Conservation (phyloP, 2,329 filamentous ascomycete genomes). For the Colletotrichum orbiculare region DNA sequence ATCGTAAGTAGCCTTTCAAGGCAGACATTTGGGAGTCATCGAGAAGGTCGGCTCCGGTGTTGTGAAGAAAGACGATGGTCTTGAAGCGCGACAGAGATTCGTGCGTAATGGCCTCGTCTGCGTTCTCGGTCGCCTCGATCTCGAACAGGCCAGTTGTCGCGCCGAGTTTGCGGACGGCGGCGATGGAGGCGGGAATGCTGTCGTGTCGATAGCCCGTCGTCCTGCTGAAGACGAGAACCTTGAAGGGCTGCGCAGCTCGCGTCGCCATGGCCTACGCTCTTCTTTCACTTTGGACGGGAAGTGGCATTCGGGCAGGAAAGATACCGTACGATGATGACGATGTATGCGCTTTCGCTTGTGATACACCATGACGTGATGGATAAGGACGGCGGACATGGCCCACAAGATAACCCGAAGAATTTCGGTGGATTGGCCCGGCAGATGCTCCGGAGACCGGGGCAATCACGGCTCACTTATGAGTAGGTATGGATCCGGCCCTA, state of each 20-base stretch:
- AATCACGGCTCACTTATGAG: too few species aligned
- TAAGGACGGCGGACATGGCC: not conserved
- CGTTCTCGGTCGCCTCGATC: slow-evolving; percentile 50
- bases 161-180: slow-evolving; percentile 45
- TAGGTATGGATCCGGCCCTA: too few species aligned
- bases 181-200: slow-evolving; percentile 51
- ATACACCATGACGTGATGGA: not conserved
- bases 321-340: not conserved
- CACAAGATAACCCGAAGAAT: not conserved
- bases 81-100: slow-evolving; percentile 45
- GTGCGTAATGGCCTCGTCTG: slow-evolving; percentile 44
- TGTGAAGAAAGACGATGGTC: slow-evolving; percentile 52
- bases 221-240: slow-evolving; percentile 53
- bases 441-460: not conserved
- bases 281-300: not conserved
- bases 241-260: slow-evolving; percentile 34
- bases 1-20: slow-evolving; percentile 46
- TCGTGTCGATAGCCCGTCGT: slow-evolving; percentile 52
- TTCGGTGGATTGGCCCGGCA: not conserved
- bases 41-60: slow-evolving; percentile 50
- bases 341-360: too few species aligned
- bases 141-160: slow-evolving; percentile 41
- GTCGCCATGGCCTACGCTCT: not conserved
- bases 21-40: slow-evolving; percentile 45
- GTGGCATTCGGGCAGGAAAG: not conserved